Evolutionary conservation across 345 rosid genomes (phyloP).

Genomic region (Moricandia moricandioides): DNA sequence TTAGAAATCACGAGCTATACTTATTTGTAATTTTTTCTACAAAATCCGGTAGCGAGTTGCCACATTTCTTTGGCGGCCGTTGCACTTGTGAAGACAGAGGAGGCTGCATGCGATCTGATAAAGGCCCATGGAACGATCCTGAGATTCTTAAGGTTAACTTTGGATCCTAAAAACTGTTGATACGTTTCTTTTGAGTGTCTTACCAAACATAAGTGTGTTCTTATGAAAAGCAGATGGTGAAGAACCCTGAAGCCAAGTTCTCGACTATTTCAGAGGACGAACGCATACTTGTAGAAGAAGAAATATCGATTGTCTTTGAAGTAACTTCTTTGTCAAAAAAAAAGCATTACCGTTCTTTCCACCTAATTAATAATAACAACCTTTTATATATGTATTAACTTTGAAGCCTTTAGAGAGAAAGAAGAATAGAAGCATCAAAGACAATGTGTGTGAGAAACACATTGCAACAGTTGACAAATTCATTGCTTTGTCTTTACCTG

Average conservation of each 20-base stretch:
- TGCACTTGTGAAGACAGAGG: constrained; percentile 87
- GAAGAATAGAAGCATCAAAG: constrained; percentile 12
- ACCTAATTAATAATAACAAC: background rate
- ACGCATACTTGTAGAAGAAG: constrained; percentile 18
- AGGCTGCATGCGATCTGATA: constrained; percentile 93
- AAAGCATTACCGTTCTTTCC: background rate
- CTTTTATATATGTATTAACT: background rate
- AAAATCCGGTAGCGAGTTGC: constrained; percentile 69
- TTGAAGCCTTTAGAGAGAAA: constrained; percentile 27
- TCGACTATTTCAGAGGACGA: constrained; percentile 46
- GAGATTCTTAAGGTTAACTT: constrained; percentile 65
- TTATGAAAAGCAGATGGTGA: constrained; percentile 48
- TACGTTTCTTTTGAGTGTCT: background rate
- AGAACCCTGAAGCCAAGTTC: constrained; percentile 55
- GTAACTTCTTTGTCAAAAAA: constrained; percentile 4
- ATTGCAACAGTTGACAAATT: constrained; percentile 49
- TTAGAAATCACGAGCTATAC: background rate
- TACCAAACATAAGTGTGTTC: background rate
- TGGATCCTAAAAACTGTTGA: background rate
- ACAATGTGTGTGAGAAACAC: constrained; percentile 21
- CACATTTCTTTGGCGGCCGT: constrained; percentile 83
- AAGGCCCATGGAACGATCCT: constrained; percentile 98
- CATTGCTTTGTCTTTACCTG: constrained; percentile 42
- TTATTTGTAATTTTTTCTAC: background rate
- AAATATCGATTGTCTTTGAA: constrained; percentile 22